A percentile compares a stretch with the other conserved stretches of the same genome.
Evolutionary conservation across 1,284 basidiomycete genomes (phyloP).

Genomic region (Anthracocystis panici-leucophaei): DNA sequence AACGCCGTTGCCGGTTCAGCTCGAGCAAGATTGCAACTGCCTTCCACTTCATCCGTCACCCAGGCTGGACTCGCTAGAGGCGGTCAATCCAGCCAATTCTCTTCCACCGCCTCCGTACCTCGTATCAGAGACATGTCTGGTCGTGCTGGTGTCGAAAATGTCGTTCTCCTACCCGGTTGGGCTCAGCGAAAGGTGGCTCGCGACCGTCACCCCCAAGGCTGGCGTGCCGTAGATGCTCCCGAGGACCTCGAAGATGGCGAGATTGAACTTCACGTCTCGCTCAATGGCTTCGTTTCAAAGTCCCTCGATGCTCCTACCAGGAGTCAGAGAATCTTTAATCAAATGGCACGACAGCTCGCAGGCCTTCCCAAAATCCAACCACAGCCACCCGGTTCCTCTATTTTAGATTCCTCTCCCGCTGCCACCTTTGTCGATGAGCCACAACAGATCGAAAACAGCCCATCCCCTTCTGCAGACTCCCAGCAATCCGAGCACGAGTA

Average conservation of each 20-base stretch:
- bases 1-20: constrained; percentile 39
- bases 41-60: constrained; percentile 8
- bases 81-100: constrained; percentile 16
- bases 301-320: constrained; percentile 32
- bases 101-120: constrained; percentile 17
- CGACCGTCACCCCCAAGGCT: constrained; percentile 50
- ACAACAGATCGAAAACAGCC: constrained; percentile 24
- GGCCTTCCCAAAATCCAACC: constrained; percentile 39
- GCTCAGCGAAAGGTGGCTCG: constrained; percentile 46
- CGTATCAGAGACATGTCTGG: constrained; percentile 30
- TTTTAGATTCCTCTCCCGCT: constrained; percentile 21
- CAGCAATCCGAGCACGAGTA: constrained; percentile 7
- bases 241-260: constrained; percentile 54
- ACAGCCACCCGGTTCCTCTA: constrained; percentile 11
- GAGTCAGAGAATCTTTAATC: constrained; percentile 53
- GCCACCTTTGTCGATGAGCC: constrained; percentile 37
- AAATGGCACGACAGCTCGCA: constrained; percentile 53
- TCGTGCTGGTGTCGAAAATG: constrained; percentile 28
- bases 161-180: constrained; percentile 52
- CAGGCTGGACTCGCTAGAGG: background rate
- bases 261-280: constrained; percentile 44
- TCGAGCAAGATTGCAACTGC: constrained; percentile 22
- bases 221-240: constrained; percentile 40
- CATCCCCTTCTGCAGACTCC: background rate
- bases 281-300: constrained; percentile 44